phyloP scores from a whole-genome alignment of 1,139 yeast species.

The Saccharomyces hybrid region DNA sequence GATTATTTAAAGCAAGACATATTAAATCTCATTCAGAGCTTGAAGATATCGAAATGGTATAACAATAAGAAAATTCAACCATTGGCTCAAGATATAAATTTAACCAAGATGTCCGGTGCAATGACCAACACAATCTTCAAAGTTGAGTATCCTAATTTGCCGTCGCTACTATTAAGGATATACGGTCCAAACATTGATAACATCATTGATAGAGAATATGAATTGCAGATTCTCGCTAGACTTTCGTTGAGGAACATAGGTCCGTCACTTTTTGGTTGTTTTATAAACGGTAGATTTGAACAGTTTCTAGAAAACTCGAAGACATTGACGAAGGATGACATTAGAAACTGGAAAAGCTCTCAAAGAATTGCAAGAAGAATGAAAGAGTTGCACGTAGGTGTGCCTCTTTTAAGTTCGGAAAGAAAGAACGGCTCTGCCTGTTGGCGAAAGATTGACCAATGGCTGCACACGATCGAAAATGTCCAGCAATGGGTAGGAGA shows the following conservation, averaged over 20 bases:
- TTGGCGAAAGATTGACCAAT: slow-evolving; percentile 65
- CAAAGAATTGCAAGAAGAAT: slow-evolving; percentile 89
- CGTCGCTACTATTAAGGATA: slow-evolving; percentile 59
- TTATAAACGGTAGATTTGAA: slow-evolving; percentile 61
- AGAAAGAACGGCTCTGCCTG: slow-evolving; percentile 51
- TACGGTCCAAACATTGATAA: slow-evolving; percentile 89
- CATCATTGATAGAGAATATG: slow-evolving; percentile 79
- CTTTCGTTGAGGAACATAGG: slow-evolving; percentile 76
- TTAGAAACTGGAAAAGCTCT: slow-evolving; percentile 67
- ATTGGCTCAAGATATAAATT: slow-evolving; percentile 34
- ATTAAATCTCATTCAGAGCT: slow-evolving; percentile 52
- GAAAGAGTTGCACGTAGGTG: slow-evolving; percentile 85
- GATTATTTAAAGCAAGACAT: slow-evolving; percentile 84
- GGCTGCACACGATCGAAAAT: slow-evolving; percentile 50
- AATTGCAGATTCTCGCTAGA: slow-evolving; percentile 63
- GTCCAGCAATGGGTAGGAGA: slow-evolving; percentile 28
- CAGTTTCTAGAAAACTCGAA: slow-evolving; percentile 66
- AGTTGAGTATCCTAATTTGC: slow-evolving; percentile 38
- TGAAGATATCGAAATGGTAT: slow-evolving; percentile 76
- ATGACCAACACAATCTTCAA: slow-evolving; percentile 84
- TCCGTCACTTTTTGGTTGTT: slow-evolving; percentile 80
- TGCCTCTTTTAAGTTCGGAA: slow-evolving; percentile 53
- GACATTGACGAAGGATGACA: slow-evolving; percentile 63
- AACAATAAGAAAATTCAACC: slow-evolving; percentile 17
- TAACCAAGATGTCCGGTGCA: slow-evolving; percentile 79